phyloP scores from a whole-genome alignment of 2,329 filamentous ascomycete species.

The Penicillium sp. region DNA sequence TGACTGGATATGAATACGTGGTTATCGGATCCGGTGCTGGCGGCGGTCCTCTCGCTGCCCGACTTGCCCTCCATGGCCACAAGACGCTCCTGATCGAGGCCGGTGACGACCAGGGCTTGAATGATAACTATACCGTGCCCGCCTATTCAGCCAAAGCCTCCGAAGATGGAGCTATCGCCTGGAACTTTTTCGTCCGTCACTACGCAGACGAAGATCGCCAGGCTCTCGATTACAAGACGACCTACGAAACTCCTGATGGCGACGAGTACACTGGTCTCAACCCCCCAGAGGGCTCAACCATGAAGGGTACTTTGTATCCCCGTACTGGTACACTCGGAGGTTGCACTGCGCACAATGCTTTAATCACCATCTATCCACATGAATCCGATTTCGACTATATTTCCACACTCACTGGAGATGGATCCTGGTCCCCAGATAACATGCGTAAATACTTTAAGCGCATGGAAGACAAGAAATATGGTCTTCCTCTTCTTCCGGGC shows the following conservation, averaged over 20 bases:
- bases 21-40: conserved; percentile 44
- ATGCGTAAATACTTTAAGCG: conserved; percentile 63
- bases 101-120: conserved; percentile 40
- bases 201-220: conserved; percentile 35
- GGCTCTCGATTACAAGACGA: conserved; percentile 41
- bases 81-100: conserved; percentile 44
- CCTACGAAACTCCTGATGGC: conserved; percentile 51
- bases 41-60: conserved; percentile 41
- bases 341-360: conserved; percentile 65
- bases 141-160: conserved; percentile 33
- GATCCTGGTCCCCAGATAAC: conserved; percentile 60
- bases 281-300: conserved; percentile 57
- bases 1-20: conserved; percentile 44
- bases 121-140: conserved; percentile 34
- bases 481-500: conserved; percentile 45
- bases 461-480: conserved; percentile 60
- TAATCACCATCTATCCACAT: conserved; percentile 63
- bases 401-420: conserved; percentile 62
- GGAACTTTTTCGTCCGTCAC: conserved; percentile 44
- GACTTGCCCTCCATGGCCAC: conserved; percentile 40
- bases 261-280: conserved; percentile 57
- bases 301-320: conserved; percentile 63
- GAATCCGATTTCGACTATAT: conserved; percentile 65
- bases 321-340: conserved; percentile 63
- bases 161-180: conserved; percentile 35